Evolutionary conservation across 78 protist species (phyloP), one percentile per base, ranked within the genome.

Genomic region (Mantamonas sphyraenae): DNA sequence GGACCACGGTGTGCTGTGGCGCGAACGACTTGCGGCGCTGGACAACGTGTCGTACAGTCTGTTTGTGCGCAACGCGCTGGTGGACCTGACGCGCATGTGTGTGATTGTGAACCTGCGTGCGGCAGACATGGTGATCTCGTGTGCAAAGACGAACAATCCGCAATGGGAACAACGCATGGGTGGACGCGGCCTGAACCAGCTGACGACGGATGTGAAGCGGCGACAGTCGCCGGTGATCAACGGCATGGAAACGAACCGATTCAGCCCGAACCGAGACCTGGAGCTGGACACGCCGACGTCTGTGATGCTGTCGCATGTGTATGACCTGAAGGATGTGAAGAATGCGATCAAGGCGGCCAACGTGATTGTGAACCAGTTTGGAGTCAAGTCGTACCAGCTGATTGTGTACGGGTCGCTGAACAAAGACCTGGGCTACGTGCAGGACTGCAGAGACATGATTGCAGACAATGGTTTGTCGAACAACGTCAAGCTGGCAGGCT

Each of bases 1-100:
- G 80, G 80, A 74, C 47, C 80, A 74, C 38, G 80, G 80, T 10
- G 31, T 73, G 37, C 58, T 73, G 45, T 73, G 68, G 69, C 66
- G 77, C 19, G 77, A 73, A 68, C 57, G 77, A 12, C 26, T 73
- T 1, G 43, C 8, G 24, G 66, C 68, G 31, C 70, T 73, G 22
- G 9, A 56, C 26, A 14, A 61, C 0, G 53, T 61, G 34, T 10
- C 55, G 33, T 53, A 58, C 63, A 19, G 69, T 9, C 30, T 26
- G 61, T 73, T 73, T 47, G 77, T 73, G 38, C 77, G 62, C 34
- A 73, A 59, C 30, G 77, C 50, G 22, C 62, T 73, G 31, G 8
- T 9, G 30, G 59, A 51, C 17, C 61, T 73, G 40, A 73, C 77
- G 30, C 59, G 51, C 35, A 31, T 73, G n/a, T 22, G 69, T 8